Percentiles rank a stretch among this genome's conserved stretches.
Conservation (phyloP, 2,329 filamentous ascomycete species). For the Xylariaceae sp. region DNA sequence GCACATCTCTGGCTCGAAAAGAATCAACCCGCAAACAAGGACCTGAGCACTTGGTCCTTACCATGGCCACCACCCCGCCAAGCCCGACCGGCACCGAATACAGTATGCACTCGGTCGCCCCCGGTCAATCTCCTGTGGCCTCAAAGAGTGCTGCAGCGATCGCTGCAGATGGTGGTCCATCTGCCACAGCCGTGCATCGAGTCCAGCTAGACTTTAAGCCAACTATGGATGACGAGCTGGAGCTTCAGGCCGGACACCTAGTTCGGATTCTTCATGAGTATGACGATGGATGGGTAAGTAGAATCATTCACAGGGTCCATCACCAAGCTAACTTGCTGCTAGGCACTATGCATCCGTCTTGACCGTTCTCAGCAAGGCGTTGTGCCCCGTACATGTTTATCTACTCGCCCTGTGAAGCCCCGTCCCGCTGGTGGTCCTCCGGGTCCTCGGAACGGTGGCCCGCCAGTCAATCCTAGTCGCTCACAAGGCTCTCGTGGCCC, state of each 20-base stretch:
- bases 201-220: slow-evolving; percentile 93
- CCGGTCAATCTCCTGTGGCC: slow-evolving; percentile 43
- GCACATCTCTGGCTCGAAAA: slow-evolving; percentile 41
- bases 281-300: slow-evolving; percentile 92
- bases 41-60: slow-evolving; percentile 52
- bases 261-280: slow-evolving; percentile 92
- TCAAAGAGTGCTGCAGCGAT: slow-evolving; percentile 56
- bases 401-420: slow-evolving; percentile 85
- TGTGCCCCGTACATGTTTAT: slow-evolving; percentile 87
- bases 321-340: slow-evolving; percentile 23
- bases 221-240: slow-evolving; percentile 87
- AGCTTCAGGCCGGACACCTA: slow-evolving; percentile 73
- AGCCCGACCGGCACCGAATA: slow-evolving; percentile 63
- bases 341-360: slow-evolving; percentile 87
- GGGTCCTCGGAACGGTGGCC: slow-evolving; percentile 42
- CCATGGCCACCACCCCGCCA: slow-evolving; percentile 45
- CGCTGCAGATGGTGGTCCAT: slow-evolving; percentile 57
- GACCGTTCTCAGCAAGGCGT: slow-evolving; percentile 92
- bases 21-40: slow-evolving; percentile 53
- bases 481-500: slow-evolving; percentile 30
- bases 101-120: slow-evolving; percentile 52
- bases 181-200: slow-evolving; percentile 69
- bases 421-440: slow-evolving; percentile 53
- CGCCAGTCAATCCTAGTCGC: slow-evolving; percentile 47
- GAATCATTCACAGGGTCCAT: background rate